phyloP scores from a whole-genome alignment of 139 green algal genomes.

The Picochlorum sp. region DNA sequence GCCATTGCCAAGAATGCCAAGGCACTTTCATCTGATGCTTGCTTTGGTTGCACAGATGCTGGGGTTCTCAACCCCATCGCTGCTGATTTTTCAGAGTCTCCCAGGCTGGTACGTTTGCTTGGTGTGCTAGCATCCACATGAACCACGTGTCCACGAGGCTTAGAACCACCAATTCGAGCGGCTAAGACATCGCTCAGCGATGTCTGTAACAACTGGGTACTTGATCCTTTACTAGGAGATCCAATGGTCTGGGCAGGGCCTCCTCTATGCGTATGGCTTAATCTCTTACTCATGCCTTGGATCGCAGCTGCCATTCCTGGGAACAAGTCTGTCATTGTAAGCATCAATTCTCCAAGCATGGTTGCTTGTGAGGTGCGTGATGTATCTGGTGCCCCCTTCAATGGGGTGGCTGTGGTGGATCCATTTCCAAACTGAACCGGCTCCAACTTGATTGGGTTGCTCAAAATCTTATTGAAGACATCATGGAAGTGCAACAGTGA shows the following conservation, averaged over 20 bases:
- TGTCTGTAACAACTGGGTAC: not conserved
- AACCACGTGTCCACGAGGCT: not conserved
- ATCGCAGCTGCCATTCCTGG: conserved; percentile 25
- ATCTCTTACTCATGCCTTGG: conserved; percentile 5
- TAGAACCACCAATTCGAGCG: conserved; percentile 16
- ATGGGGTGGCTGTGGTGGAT: too few relatives aligned
- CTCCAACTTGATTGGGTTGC: too few relatives aligned
- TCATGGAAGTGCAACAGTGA: conserved; percentile 27
- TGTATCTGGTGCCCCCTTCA: too few relatives aligned
- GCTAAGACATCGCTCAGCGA: conserved; percentile 23
- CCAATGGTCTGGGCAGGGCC: too few relatives aligned
- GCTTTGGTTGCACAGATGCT: conserved; percentile 5
- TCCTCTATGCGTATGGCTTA: not conserved
- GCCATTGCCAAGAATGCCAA: conserved; percentile 31
- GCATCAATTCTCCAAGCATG: conserved; percentile 24
- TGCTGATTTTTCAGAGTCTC: not conserved
- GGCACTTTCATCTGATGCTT: conserved; percentile 12
- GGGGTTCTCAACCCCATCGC: conserved; percentile 14
- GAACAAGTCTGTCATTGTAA: conserved; percentile 20
- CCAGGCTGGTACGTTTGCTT: conserved; percentile 6
- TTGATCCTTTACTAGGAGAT: too few relatives aligned
- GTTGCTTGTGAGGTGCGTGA: conserved; percentile 4
- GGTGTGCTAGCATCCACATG: conserved; percentile 10
- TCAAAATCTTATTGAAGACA: conserved; percentile 14
- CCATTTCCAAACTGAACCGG: too few relatives aligned